Percentiles rank a stretch among this genome's conserved stretches.
Conservation (phyloP, 2,329 filamentous ascomycete species). For the Onygenales sp. region DNA sequence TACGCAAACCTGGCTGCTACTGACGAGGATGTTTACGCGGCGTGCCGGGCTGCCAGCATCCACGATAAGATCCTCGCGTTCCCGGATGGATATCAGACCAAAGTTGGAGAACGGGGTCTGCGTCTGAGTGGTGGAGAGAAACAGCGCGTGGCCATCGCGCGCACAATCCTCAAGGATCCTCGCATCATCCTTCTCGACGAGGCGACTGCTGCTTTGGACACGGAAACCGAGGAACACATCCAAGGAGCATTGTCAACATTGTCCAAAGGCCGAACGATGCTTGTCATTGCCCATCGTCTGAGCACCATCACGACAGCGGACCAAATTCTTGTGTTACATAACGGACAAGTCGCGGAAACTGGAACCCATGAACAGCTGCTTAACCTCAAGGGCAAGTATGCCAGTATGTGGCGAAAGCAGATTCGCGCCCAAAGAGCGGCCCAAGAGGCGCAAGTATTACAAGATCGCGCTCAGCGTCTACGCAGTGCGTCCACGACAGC, state of each 20-base stretch:
- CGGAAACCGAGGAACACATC: conserved; percentile 87
- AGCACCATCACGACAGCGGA: conserved; percentile 81
- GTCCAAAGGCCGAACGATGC: conserved; percentile 75
- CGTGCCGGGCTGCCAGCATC: conserved; percentile 79
- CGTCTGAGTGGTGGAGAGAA: conserved; percentile 86
- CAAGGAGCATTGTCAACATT: conserved; percentile 76
- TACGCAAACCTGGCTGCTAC: conserved; percentile 77
- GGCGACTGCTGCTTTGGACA: conserved; percentile 78
- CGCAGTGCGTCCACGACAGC: conserved; percentile 30
- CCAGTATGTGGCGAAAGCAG: conserved; percentile 83
- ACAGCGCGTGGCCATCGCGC: conserved; percentile 85
- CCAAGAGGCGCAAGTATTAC: conserved; percentile 44
- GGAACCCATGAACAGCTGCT: conserved; percentile 73
- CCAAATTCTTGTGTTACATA: conserved; percentile 69
- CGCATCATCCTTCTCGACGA: conserved; percentile 89
- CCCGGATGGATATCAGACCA: conserved; percentile 79
- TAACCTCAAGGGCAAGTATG: conserved; percentile 60
- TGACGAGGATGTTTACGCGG: conserved; percentile 70
- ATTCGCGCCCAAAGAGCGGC: conserved; percentile 65
- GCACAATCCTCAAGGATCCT: conserved; percentile 85
- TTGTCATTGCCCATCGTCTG: conserved; percentile 87
- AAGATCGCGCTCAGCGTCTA: conserved; percentile 33
- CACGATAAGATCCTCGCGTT: conserved; percentile 87
- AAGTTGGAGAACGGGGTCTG: conserved; percentile 82
- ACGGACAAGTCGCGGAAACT: conserved; percentile 65